A percentile compares a stretch with the other conserved stretches of the same genome.
These are phyloP conservation scores for Taphrina communis DNA, from an alignment of 1,139 yeast genomes.

Conservation along the genomic window DNA sequence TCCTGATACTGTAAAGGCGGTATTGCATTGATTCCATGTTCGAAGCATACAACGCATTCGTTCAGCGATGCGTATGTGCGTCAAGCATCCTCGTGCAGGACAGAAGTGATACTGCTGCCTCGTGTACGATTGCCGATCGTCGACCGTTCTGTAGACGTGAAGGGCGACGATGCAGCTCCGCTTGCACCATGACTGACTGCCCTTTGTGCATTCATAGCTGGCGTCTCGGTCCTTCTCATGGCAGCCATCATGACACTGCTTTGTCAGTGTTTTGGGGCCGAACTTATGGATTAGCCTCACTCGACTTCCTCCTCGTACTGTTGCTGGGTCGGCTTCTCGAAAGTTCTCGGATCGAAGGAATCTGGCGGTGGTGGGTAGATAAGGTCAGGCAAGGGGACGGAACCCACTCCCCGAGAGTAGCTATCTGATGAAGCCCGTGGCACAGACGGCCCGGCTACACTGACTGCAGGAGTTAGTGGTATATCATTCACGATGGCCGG, in stretches of 20 bases:
- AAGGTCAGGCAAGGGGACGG: slow-evolving; percentile 30
- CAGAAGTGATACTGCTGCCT: background rate
- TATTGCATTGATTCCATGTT: no score
- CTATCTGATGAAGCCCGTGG: slow-evolving; percentile 26
- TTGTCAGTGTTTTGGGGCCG: background rate
- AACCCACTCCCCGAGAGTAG: slow-evolving; percentile 13
- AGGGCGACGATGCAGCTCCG: background rate
- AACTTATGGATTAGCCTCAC: slow-evolving; percentile 1
- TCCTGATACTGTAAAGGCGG: background rate
- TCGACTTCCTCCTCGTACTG: slow-evolving; percentile 19
- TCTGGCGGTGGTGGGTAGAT: slow-evolving; percentile 38
- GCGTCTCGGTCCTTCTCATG: slow-evolving; percentile 1
- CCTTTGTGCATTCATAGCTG: slow-evolving; percentile 17
- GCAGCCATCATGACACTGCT: slow-evolving; percentile 19
- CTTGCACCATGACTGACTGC: slow-evolving; percentile 6
- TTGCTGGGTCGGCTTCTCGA: slow-evolving; percentile 11
- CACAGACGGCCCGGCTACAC: slow-evolving; percentile 14
- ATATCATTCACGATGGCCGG: background rate
- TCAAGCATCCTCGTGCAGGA: background rate
- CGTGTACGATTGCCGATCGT: background rate
- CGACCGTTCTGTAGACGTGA: background rate
- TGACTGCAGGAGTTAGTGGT: slow-evolving; percentile 11
- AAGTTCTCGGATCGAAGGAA: slow-evolving; percentile 14
- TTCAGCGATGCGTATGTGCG: no score
- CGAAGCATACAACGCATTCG: no score